Evolutionary conservation across 768 basidiomycete genomes (phyloP).

Genomic region (Fomitopsis pulvina): DNA sequence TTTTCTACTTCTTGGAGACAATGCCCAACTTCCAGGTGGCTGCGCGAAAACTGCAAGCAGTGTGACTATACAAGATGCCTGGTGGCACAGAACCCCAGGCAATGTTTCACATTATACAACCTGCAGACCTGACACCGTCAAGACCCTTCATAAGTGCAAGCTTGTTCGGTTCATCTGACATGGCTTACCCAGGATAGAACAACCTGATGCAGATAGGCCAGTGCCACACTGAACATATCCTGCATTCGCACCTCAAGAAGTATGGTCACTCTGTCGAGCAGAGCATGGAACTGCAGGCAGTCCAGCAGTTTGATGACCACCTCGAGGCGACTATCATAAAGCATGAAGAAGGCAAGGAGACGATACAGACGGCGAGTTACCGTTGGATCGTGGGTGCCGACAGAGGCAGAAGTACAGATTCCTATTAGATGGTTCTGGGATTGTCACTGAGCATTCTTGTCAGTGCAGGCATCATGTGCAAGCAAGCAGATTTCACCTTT

Average conservation of each 20-base stretch:
- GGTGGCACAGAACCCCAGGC: constrained; percentile 7
- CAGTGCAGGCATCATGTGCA: background rate
- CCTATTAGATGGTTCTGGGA: constrained; percentile 1
- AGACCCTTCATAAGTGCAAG: constrained; percentile 10
- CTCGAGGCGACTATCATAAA: constrained; percentile 24
- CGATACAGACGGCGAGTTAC: constrained; percentile 21
- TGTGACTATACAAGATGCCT: constrained; percentile 13
- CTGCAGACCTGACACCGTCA: constrained; percentile 4
- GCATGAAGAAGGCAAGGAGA: constrained; percentile 23
- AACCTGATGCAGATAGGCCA: constrained; percentile 8
- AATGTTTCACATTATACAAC: constrained; percentile 1
- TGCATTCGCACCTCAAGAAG: constrained; percentile 9
- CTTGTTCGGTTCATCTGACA: background rate
- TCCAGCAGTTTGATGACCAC: constrained; percentile 8
- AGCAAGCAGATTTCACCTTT: constrained; percentile 1
- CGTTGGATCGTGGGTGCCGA: constrained; percentile 36
- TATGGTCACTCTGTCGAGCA: constrained; percentile 10
- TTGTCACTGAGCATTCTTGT: background rate
- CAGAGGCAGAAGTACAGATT: constrained; percentile 33
- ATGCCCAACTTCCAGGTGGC: constrained; percentile 7
- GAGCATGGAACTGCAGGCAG: constrained; percentile 1
- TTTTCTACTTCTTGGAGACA: constrained; percentile 13
- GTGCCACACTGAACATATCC: constrained; percentile 9
- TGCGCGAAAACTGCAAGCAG: background rate
- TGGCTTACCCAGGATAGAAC: background rate